phyloP scores from a whole-genome alignment of 805 yeast species.

The Schwanniomyces yamadae region DNA sequence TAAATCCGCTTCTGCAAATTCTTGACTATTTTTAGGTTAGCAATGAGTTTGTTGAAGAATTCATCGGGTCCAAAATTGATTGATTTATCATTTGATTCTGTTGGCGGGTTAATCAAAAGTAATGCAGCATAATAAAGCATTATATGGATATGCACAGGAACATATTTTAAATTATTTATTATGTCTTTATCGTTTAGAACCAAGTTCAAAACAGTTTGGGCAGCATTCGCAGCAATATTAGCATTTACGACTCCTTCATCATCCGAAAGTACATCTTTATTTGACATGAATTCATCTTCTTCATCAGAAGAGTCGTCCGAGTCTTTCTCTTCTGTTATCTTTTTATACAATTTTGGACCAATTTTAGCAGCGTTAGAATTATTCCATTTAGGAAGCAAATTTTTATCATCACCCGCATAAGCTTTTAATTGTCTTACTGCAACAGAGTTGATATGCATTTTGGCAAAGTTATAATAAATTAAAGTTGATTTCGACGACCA shows the following conservation, averaged over 20 bases:
- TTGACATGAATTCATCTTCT: constrained; percentile 33
- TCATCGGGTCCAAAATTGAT: constrained; percentile 23
- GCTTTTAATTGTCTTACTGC: constrained; percentile 45
- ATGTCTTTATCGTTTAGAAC: constrained; percentile 62
- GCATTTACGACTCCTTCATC: constrained; percentile 37
- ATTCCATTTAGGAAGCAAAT: constrained; percentile 35
- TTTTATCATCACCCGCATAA: constrained; percentile 23
- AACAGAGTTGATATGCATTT: constrained; percentile 64
- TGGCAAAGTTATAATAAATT: constrained; percentile 71
- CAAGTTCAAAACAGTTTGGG: constrained; percentile 58
- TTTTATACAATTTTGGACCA: constrained; percentile 4
- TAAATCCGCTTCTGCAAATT: constrained; percentile 42
- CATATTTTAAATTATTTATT: constrained; percentile 52
- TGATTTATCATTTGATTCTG: constrained; percentile 22
- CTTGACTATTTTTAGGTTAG: constrained; percentile 42
- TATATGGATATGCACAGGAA: constrained; percentile 71
- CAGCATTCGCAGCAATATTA: constrained; percentile 60
- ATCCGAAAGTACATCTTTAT: constrained; percentile 29
- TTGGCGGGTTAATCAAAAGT: constrained; percentile 50
- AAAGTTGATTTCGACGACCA: constrained; percentile 73
- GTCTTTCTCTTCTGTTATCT: constrained; percentile 15
- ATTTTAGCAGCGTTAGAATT: constrained; percentile 2
- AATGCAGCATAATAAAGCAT: constrained; percentile 70
- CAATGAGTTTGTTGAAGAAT: constrained; percentile 27
- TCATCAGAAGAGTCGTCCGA: constrained; percentile 18